Evolutionary conservation across 2,329 filamentous ascomycete genomes (phyloP).

Genomic region (Sclerotinia spermophila): DNA sequence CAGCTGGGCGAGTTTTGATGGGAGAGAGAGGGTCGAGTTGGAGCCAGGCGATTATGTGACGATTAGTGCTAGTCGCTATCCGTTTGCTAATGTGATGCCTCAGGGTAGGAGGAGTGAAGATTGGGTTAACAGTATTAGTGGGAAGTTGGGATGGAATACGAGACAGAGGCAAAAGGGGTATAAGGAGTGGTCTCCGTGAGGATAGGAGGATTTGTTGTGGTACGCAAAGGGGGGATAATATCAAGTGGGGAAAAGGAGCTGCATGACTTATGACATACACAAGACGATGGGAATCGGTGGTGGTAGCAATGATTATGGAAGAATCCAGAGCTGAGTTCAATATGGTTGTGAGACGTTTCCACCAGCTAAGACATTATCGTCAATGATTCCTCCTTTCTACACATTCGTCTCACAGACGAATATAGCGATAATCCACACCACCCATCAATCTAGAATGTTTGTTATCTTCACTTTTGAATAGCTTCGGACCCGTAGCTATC

Average conservation of each 20-base stretch:
- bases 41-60: conserved; percentile 78
- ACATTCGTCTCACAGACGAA: background rate
- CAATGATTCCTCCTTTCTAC: too few species aligned
- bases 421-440: too few species aligned
- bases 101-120: conserved; percentile 68
- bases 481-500: background rate
- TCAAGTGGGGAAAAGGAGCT: background rate
- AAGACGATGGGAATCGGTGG: background rate
- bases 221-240: background rate
- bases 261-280: too few species aligned
- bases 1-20: conserved; percentile 98
- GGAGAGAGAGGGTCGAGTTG: conserved; percentile 80
- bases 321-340: background rate
- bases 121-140: conserved; percentile 77
- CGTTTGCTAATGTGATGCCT: conserved; percentile 73
- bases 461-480: background rate
- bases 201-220: background rate
- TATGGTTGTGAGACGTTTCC: background rate
- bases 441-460: background rate
- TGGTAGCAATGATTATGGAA: background rate
- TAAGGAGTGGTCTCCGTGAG: conserved; percentile 37
- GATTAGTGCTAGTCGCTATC: conserved; percentile 74
- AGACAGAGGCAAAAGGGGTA: conserved; percentile 70
- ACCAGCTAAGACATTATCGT: background rate
- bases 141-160: conserved; percentile 79